phyloP scores from a whole-genome alignment of 164 flowering plant species.

The Piper longum region DNA sequence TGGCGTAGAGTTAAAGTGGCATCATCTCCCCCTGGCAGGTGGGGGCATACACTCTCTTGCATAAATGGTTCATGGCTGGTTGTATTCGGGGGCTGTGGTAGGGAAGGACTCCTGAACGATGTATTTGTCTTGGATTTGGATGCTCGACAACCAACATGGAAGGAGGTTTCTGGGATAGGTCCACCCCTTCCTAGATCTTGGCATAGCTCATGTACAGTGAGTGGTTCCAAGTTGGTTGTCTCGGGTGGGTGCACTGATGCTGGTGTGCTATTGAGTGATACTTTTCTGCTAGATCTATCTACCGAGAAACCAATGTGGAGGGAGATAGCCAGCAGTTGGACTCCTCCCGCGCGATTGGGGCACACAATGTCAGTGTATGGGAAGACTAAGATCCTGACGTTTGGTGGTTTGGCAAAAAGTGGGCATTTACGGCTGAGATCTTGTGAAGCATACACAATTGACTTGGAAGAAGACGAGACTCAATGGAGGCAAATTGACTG shows the following conservation, averaged over 20 bases:
- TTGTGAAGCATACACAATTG: constrained; percentile 70
- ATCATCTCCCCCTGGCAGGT: constrained; percentile 84
- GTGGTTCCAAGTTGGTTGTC: constrained; percentile 68
- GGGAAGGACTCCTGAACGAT: constrained; percentile 72
- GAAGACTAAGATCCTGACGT: constrained; percentile 62
- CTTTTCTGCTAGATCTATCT: constrained; percentile 54
- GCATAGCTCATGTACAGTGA: constrained; percentile 85
- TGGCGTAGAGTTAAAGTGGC: constrained; percentile 59
- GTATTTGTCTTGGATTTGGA: constrained; percentile 78
- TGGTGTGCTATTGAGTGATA: constrained; percentile 72
- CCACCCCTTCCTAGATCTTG: constrained; percentile 83
- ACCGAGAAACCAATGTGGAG: constrained; percentile 64
- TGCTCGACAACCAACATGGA: constrained; percentile 81
- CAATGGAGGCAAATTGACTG: constrained; percentile 66
- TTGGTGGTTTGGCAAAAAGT: constrained; percentile 80
- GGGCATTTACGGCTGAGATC: constrained; percentile 63
- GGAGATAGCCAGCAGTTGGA: constrained; percentile 57
- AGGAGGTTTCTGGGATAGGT: constrained; percentile 51
- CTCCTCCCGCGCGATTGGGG: constrained; percentile 73
- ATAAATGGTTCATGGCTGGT: constrained; percentile 70
- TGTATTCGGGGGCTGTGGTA: constrained; percentile 81
- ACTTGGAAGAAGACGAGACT: constrained; percentile 56
- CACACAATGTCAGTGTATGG: constrained; percentile 82
- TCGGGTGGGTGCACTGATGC: constrained; percentile 89
- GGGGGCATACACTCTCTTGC: constrained; percentile 86